Conservation (phyloP, 1,139 yeast species). For the Magnusiomyces ingens region DNA sequence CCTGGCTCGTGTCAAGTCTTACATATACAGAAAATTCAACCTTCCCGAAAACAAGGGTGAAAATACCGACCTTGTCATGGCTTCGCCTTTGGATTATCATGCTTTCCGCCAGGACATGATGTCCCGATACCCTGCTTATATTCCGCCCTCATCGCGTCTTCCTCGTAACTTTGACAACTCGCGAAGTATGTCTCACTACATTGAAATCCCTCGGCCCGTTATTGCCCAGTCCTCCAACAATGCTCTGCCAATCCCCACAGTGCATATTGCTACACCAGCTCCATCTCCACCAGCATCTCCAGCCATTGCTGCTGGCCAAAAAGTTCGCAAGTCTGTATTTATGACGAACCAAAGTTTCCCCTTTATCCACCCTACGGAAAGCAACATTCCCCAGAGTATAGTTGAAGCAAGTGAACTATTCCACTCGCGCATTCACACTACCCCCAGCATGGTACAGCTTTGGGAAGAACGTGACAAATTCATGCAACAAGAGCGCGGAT, state of each 20-base stretch:
- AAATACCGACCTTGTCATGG: constrained; percentile 32
- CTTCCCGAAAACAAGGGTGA: constrained; percentile 32
- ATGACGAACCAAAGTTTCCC: constrained; percentile 80
- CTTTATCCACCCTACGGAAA: constrained; percentile 57
- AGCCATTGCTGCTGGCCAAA: constrained; percentile 44
- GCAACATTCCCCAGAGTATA: constrained; percentile 61
- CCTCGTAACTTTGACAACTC: constrained; percentile 44
- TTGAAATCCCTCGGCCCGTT: constrained; percentile 54
- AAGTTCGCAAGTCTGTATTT: constrained; percentile 56
- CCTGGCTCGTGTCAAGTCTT: constrained; percentile 44
- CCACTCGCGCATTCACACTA: constrained; percentile 54
- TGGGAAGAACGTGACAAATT: constrained; percentile 67
- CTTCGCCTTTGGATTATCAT: constrained; percentile 76
- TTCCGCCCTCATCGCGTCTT: constrained; percentile 42
- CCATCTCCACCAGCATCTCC: constrained; percentile 80
- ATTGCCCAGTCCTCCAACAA: constrained; percentile 49
- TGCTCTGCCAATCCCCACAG: constrained; percentile 52
- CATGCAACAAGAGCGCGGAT: constrained; percentile 73
- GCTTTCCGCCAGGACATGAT: constrained; percentile 68
- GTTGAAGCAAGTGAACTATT: constrained; percentile 70
- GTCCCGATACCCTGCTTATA: constrained; percentile 67
- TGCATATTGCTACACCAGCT: constrained; percentile 83
- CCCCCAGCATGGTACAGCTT: constrained; percentile 58
- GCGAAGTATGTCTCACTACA: constrained; percentile 35
- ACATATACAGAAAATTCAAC: constrained; percentile 41